phyloP scores from a whole-genome alignment of 2,329 filamentous ascomycete genomes.

The Cryoendolithus antarcticus region DNA sequence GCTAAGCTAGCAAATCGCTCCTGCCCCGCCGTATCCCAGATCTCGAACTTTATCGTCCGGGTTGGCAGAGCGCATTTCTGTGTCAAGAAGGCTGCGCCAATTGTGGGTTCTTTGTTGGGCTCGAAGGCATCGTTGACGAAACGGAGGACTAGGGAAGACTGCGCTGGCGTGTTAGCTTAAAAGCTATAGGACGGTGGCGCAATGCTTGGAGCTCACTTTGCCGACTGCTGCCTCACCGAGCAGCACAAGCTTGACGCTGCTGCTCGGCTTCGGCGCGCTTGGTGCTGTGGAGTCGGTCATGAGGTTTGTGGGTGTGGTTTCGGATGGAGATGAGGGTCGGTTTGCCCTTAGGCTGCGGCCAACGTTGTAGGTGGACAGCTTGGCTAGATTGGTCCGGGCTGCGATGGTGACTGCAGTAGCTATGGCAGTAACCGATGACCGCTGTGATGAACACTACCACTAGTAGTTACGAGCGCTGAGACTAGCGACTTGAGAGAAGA shows the following conservation, averaged over 20 bases:
- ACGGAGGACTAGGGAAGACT: conserved; percentile 94
- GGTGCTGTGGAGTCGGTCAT: conserved; percentile 59
- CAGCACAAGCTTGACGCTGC: conserved; percentile 98
- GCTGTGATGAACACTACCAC: too few species aligned
- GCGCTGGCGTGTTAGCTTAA: conserved; percentile 12
- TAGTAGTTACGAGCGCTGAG: too few species aligned
- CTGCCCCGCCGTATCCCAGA: conserved; percentile 97
- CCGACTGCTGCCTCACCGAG: conserved; percentile 95
- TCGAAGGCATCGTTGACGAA: conserved; percentile 99
- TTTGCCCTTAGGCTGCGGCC: conserved; percentile 19
- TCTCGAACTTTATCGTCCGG: conserved; percentile 59
- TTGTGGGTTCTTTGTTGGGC: conserved; percentile 98
- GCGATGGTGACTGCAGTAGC: too few species aligned
- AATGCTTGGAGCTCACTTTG: conserved; percentile 55
- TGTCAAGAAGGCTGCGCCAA: conserved; percentile 95
- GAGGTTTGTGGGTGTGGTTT: conserved; percentile 1
- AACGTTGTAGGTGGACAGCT: conserved; percentile 17
- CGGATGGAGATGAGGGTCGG: conserved; percentile 9
- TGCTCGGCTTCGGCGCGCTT: conserved; percentile 78
- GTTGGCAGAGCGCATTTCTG: conserved; percentile 96
- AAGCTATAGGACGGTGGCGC: conserved; percentile 1
- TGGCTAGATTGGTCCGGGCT: conserved; percentile 5
- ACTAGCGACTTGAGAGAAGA: too few species aligned
- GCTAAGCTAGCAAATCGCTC: conserved; percentile 93
- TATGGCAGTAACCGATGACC: too few species aligned